Evolutionary conservation across 129 eudicot genomes (phyloP).

Genomic region (Cynara cardunculus): DNA sequence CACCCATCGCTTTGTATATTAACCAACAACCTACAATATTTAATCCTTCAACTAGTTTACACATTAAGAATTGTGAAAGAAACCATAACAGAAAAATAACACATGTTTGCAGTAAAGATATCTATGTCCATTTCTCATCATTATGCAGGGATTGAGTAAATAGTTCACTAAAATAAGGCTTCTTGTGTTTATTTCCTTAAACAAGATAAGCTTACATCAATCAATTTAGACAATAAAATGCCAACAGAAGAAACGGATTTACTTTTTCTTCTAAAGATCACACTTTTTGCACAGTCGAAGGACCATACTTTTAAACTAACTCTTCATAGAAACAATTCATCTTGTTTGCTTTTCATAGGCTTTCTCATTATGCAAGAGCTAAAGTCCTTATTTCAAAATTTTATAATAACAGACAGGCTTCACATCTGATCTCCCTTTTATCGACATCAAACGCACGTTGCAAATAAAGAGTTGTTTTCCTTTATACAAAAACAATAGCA

Average conservation of each 20-base stretch:
- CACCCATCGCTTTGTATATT: conserved; percentile 52
- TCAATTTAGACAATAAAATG: not conserved
- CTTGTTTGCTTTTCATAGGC: not conserved
- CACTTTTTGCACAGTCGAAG: not conserved
- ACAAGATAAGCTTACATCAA: not conserved
- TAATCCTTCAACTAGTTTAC: conserved; percentile 6
- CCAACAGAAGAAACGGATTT: not conserved
- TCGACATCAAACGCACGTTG: not conserved
- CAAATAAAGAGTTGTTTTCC: not conserved
- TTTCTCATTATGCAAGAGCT: too few species aligned
- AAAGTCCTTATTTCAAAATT: not conserved
- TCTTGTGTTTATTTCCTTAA: not conserved
- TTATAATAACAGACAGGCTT: not conserved
- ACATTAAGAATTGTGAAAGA: not conserved
- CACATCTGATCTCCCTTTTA: not conserved
- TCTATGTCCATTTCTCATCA: not conserved
- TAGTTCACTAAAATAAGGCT: not conserved
- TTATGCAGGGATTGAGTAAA: not conserved
- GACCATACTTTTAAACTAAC: not conserved
- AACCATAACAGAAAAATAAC: not conserved
- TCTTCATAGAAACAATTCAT: not conserved
- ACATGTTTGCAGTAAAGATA: not conserved
- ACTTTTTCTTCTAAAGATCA: not conserved
- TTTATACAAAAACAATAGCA: not conserved
- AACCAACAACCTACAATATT: conserved; percentile 79